A percentile compares a stretch with the other conserved stretches of the same genome.
Evolutionary conservation across 202 grass and related monocot genomes (phyloP).

Genomic region (Panicum virgatum): DNA sequence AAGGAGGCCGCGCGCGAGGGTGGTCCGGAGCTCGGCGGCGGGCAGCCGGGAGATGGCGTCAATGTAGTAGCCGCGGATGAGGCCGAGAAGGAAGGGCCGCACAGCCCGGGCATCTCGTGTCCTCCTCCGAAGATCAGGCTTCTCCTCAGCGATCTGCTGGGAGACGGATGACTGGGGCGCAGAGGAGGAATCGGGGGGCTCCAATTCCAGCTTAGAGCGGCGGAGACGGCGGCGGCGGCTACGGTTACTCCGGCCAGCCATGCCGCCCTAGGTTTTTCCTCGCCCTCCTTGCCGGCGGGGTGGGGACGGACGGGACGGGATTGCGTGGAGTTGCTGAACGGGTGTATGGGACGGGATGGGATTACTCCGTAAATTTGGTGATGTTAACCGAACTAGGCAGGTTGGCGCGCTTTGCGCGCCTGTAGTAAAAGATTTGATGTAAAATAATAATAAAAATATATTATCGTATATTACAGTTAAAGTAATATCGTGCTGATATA

Average conservation of each 20-base stretch:
- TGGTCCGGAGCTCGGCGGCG: background rate
- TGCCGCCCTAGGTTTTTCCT: background rate
- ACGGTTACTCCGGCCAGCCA: background rate
- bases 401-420: too few relatives aligned
- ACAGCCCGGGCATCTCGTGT: background rate
- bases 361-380: too few relatives aligned
- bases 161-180: background rate
- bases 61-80: constrained; percentile 4
- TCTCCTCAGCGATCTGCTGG: background rate
- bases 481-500: too few relatives aligned
- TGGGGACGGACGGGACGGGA: background rate
- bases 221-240: background rate
- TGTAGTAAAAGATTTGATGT: too few relatives aligned
- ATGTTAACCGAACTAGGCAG: too few relatives aligned
- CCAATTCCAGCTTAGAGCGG: background rate
- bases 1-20: background rate
- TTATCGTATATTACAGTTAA: too few relatives aligned
- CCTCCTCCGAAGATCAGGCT: background rate
- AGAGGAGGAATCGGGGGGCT: background rate
- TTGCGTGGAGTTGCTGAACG: too few relatives aligned
- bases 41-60: constrained; percentile 14
- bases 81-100: background rate
- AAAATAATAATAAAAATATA: too few relatives aligned
- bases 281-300: background rate
- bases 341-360: too few relatives aligned